These are phyloP conservation scores for Diddensiella santjacobensis DNA, from an alignment of 805 yeast genomes.

Conservation along the genomic window DNA sequence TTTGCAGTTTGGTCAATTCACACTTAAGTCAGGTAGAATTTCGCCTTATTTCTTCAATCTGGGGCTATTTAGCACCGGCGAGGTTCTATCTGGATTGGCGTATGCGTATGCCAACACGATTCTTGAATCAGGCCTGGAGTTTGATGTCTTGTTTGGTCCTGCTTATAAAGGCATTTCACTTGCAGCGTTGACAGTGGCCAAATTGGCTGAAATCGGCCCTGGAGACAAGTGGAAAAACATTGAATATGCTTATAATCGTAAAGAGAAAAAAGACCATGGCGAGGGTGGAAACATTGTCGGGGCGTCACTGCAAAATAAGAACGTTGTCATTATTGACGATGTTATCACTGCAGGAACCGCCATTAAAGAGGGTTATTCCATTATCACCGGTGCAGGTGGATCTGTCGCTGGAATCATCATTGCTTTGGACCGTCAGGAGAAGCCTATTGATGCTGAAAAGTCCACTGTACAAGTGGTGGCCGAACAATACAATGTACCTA, in stretches of 20 bases:
- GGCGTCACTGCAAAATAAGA: slow-evolving; percentile 63
- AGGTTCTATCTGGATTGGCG: slow-evolving; percentile 73
- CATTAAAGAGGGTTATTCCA: slow-evolving; percentile 84
- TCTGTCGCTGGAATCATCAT: slow-evolving; percentile 77
- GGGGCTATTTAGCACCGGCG: slow-evolving; percentile 85
- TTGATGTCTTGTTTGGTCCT: slow-evolving; percentile 92
- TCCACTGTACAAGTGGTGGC: slow-evolving; percentile 83
- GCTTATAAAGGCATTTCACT: slow-evolving; percentile 97
- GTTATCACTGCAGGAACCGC: slow-evolving; percentile 99
- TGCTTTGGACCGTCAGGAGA: slow-evolving; percentile 93
- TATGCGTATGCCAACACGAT: slow-evolving; percentile 87
- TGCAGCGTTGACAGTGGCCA: slow-evolving; percentile 89
- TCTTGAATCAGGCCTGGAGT: slow-evolving; percentile 72
- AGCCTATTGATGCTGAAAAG: slow-evolving; percentile 59
- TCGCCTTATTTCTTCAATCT: slow-evolving; percentile 97
- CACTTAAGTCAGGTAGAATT: slow-evolving; percentile 83
- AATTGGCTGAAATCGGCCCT: slow-evolving; percentile 79
- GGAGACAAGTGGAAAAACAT: slow-evolving; percentile 69
- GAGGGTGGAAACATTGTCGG: slow-evolving; percentile 98
- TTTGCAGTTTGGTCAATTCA: slow-evolving; percentile 81
- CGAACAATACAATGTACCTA: slow-evolving; percentile 72
- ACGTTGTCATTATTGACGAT: slow-evolving; percentile 85
- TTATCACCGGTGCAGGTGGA: slow-evolving; percentile 69
- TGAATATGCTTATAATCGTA: slow-evolving; percentile 93
- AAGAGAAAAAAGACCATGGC: slow-evolving; percentile 95